A percentile compares a stretch with the other conserved stretches of the same genome.
These are phyloP conservation scores for Acacia acuminata DNA, from an alignment of 306 rosid genomes.

Conservation along the genomic window DNA sequence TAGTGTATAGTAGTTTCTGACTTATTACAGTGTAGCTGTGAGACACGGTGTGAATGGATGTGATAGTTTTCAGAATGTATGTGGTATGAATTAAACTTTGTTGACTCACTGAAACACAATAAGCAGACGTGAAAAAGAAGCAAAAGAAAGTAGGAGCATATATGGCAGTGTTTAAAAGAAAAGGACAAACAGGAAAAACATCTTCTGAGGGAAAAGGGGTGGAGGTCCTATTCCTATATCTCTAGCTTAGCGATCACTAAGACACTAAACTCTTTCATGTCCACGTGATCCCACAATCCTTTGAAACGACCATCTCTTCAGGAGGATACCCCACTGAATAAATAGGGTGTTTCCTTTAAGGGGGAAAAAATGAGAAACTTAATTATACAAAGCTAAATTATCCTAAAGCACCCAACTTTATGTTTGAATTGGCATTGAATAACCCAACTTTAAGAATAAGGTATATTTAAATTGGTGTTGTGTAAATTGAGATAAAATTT, in stretches of 20 bases:
- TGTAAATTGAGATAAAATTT: too few relatives aligned
- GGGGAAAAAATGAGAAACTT: too few relatives aligned
- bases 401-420: too few relatives aligned
- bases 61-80: constrained; percentile 50
- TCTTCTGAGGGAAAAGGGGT: constrained; percentile 38
- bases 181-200: constrained; percentile 68
- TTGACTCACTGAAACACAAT: constrained; percentile 32
- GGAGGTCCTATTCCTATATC: constrained; percentile 44
- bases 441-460: too few relatives aligned
- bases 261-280: constrained; percentile 42
- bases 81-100: constrained; percentile 47
- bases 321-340: neutral
- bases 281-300: constrained; percentile 29
- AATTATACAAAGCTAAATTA: too few relatives aligned
- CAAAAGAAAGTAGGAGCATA: constrained; percentile 53
- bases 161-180: constrained; percentile 43
- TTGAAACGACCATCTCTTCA: neutral
- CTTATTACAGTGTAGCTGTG: constrained; percentile 32
- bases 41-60: constrained; percentile 33
- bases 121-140: constrained; percentile 79
- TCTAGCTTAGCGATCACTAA: constrained; percentile 38
- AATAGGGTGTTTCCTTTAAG: neutral
- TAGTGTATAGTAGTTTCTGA: constrained; percentile 31
- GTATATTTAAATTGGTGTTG: too few relatives aligned
- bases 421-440: too few relatives aligned